Base-by-base conservation (phyloP, 208 protist genomes). In the Sergeia podlipaevii region DNA sequence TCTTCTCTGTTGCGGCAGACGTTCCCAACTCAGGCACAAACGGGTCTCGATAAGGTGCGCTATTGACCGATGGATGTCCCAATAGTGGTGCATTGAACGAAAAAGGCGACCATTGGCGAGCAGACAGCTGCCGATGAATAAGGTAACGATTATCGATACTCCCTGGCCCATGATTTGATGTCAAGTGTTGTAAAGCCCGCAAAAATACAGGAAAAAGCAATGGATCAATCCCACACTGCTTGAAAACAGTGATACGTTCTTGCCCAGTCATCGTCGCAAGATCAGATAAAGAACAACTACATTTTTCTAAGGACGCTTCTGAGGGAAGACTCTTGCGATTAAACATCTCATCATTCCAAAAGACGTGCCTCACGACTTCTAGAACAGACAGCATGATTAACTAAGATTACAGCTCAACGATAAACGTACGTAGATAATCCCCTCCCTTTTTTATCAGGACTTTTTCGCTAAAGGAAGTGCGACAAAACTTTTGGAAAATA, bases 201-300 rank as follows among this genome's bases (percentile, higher is more conserved):
- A 95, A 46, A 67, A 95, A 95, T 20, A 89, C 53, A 18, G 84
- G 87, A 61, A 82, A 76, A 30, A 91, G 60, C 20, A 65, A 72
- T 4, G 66, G 65, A 50, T 95, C 74, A 41, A 95, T 84, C 30
- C 71, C 77, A 38, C 80, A 87, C 49, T 89, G 53, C 23, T 65
- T 47, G 51, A 95, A 87, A 8, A 78, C 70, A 11, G 71, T 60
- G 28, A 91, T 72, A 7, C 80, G 69, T 50, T 90, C 76, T 18
- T 66, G 45, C 1, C 87, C 87, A 0, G 78, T 80, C 87, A 95
- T 95, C 6, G 71, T 82, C 6, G 77, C 45, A 8, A 95, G 56
- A 54, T 95, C 87, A 2, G 65, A 38, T 27, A 91, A 60, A 23
- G 67, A 75, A 46, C 61, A 73, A 13, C 54, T 53, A 61, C 69